Percentiles rank a stretch among this genome's conserved stretches.
These are phyloP conservation scores for Neurospora tetrasperma DNA, from an alignment of 495 filamentous ascomycete genomes.

Conservation along the genomic window DNA sequence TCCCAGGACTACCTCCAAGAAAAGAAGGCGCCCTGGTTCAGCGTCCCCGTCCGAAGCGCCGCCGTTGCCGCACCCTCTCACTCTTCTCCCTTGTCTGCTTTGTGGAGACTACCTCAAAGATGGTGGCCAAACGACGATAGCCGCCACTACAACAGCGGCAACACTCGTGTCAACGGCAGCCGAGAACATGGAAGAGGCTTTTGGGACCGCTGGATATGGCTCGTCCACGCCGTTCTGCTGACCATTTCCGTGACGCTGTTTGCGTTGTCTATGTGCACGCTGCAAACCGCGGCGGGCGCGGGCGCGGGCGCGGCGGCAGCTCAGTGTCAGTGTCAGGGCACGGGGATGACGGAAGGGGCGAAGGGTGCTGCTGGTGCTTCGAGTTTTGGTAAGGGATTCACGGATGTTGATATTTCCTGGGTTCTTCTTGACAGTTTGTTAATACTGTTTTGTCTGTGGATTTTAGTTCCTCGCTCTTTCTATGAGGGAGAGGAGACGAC, in stretches of 20 bases:
- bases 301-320: conserved; percentile 7
- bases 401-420: background rate
- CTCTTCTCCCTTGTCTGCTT: background rate
- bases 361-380: background rate
- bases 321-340: background rate
- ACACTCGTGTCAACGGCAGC: background rate
- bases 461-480: background rate
- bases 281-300: conserved; percentile 14
- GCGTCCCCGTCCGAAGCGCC: background rate
- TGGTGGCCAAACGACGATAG: background rate
- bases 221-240: conserved; percentile 33
- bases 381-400: background rate
- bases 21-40: conserved; percentile 11
- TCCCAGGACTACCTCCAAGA: conserved; percentile 17
- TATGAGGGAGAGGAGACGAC: background rate
- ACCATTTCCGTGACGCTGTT: conserved; percentile 34
- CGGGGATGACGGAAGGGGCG: background rate
- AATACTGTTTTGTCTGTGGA: background rate
- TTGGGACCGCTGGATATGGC: conserved; percentile 30
- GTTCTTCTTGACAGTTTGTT: background rate
- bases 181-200: background rate
- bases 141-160: background rate
- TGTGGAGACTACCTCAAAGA: background rate
- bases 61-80: background rate
- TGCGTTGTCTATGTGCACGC: conserved; percentile 28